Evolutionary conservation across 2,329 filamentous ascomycete species (phyloP).

Genomic region (Aspergillus bombycis): DNA sequence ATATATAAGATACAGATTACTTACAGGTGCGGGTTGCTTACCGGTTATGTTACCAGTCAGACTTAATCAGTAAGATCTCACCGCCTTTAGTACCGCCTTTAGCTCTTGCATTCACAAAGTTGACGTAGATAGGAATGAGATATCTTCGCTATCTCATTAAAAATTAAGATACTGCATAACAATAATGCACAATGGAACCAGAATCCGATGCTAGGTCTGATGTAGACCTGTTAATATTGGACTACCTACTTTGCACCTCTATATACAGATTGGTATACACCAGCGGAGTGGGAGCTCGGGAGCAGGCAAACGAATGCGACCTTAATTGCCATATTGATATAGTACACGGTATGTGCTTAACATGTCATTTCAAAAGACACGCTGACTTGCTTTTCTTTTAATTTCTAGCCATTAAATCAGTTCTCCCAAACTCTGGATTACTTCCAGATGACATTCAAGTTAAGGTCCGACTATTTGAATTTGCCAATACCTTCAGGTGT

Average conservation of each 20-base stretch:
- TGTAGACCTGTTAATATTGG: constrained; percentile 59
- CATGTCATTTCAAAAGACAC: neutral
- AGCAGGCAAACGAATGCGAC: constrained; percentile 18
- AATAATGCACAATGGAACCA: constrained; percentile 25
- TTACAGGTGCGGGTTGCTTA: no score
- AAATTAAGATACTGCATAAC: no score
- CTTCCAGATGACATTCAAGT: constrained; percentile 47
- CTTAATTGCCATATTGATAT: constrained; percentile 27
- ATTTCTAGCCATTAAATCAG: constrained; percentile 45
- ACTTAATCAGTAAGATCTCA: neutral
- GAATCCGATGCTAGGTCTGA: constrained; percentile 46
- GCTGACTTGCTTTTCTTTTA: neutral
- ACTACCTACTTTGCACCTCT: constrained; percentile 56
- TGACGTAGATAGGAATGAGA: neutral
- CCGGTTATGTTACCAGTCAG: no score
- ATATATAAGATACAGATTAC: no score
- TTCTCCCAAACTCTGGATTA: constrained; percentile 46
- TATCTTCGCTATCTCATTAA: neutral
- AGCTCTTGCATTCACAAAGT: neutral
- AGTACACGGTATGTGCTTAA: constrained; percentile 31
- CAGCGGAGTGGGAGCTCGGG: constrained; percentile 13
- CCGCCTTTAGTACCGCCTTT: neutral
- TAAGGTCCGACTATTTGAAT: constrained; percentile 53
- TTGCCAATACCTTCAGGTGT: constrained; percentile 32
- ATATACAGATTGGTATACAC: constrained; percentile 47